phyloP scores from a whole-genome alignment of 805 yeast species.

The Candida fluviatilis region DNA sequence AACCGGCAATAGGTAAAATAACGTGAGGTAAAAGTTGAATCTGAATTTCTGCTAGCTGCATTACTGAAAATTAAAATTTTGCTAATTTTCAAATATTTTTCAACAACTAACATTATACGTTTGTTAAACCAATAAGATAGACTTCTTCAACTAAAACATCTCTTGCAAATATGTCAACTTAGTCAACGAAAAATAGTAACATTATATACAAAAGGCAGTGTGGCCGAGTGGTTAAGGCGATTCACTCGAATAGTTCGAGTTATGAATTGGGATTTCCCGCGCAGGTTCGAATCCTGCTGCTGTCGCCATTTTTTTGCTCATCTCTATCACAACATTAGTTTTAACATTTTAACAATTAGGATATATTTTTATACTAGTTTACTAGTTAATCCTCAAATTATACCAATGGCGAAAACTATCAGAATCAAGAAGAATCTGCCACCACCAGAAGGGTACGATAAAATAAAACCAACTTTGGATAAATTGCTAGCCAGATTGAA shows the following conservation, averaged over 20 bases:
- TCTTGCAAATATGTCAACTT: too few species aligned
- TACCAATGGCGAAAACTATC: constrained; percentile 43
- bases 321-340: background rate
- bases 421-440: constrained; percentile 38
- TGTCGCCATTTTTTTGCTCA: constrained; percentile 32
- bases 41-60: too few species aligned
- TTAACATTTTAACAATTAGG: too few species aligned
- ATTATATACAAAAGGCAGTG: constrained; percentile 18
- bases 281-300: constrained; percentile 46
- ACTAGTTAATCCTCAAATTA: too few species aligned
- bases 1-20: too few species aligned
- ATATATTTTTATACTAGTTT: background rate
- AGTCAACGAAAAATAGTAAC: background rate
- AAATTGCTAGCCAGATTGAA: constrained; percentile 58
- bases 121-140: too few species aligned
- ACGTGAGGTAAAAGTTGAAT: too few species aligned
- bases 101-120: too few species aligned
- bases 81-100: too few species aligned
- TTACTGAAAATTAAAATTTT: too few species aligned
- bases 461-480: constrained; percentile 60
- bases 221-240: constrained; percentile 44
- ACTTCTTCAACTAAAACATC: too few species aligned
- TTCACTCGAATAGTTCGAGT: constrained; percentile 31
- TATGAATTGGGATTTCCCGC: constrained; percentile 42
- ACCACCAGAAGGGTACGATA: constrained; percentile 73